phyloP scores from a whole-genome alignment of 495 filamentous ascomycete genomes.

The Hyphodiscus hymeniophilus region DNA sequence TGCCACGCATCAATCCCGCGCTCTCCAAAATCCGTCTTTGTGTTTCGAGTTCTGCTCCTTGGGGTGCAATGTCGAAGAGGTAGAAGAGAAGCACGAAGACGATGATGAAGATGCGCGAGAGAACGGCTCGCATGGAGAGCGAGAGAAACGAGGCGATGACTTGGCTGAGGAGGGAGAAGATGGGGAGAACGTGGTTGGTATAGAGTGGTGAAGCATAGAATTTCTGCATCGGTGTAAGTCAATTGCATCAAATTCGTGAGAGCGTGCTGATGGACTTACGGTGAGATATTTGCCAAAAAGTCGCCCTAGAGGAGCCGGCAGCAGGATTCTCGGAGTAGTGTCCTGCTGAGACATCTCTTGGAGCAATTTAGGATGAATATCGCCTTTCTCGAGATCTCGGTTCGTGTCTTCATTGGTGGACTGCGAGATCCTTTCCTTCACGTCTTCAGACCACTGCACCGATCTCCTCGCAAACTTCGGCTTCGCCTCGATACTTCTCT shows the following conservation, averaged over 20 bases:
- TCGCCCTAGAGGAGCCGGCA: constrained; percentile 1
- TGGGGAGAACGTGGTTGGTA: constrained; percentile 6
- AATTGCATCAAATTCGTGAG: not conserved
- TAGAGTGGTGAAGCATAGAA: constrained; percentile 5
- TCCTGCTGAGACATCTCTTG: constrained; percentile 2
- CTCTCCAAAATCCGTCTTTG: constrained; percentile 7
- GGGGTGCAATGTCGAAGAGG: constrained; percentile 7
- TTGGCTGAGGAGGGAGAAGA: constrained; percentile 3
- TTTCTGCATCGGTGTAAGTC: constrained; percentile 2
- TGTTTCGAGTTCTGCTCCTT: constrained; percentile 2
- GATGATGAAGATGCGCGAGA: constrained; percentile 15
- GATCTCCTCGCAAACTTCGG: constrained; percentile 5
- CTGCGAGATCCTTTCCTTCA: not conserved
- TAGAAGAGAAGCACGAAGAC: constrained; percentile 16
- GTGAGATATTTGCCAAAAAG: constrained; percentile 3
- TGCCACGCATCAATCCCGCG: not conserved
- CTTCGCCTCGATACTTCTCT: not conserved
- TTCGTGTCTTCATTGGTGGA: not conserved
- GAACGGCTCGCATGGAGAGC: constrained; percentile 12
- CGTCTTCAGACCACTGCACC: constrained; percentile 1
- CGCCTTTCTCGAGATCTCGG: constrained; percentile 10
- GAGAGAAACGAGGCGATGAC: constrained; percentile 10
- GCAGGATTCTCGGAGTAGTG: not conserved
- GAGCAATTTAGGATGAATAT: constrained; percentile 8
- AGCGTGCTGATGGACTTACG: not conserved